Evolutionary conservation across 2,329 filamentous ascomycete genomes (phyloP).

Genomic region (Talaromyces sp.): DNA sequence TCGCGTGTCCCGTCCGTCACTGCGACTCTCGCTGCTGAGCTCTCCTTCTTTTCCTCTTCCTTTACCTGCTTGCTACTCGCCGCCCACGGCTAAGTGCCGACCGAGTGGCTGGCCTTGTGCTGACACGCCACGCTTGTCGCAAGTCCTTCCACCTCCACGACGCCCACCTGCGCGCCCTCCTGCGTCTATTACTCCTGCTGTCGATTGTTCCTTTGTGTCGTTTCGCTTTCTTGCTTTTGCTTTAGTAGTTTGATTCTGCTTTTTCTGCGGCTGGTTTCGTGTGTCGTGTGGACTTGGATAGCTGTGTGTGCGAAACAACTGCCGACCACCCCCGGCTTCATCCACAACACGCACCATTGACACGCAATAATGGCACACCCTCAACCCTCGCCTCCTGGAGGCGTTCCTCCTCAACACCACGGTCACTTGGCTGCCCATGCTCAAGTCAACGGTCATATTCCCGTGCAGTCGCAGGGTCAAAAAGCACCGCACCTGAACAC

Average conservation of each 20-base stretch:
- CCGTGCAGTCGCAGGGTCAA: slow-evolving; percentile 43
- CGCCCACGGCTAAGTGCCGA: not conserved
- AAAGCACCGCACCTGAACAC: slow-evolving; percentile 56
- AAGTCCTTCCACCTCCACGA: not conserved
- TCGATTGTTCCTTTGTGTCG: not conserved
- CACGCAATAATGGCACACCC: slow-evolving; percentile 61
- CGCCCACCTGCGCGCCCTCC: not conserved
- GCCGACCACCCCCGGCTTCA: not conserved
- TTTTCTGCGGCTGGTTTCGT: not conserved
- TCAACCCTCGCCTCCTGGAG: slow-evolving; percentile 73
- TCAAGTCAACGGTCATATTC: slow-evolving; percentile 48
- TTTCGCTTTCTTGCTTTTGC: not conserved
- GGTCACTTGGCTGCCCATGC: slow-evolving; percentile 59
- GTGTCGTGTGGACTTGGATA: not conserved
- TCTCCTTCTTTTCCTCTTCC: not conserved
- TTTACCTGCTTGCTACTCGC: not conserved
- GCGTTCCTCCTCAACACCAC: slow-evolving; percentile 63
- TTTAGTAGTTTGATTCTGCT: not conserved
- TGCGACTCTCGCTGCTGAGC: not conserved
- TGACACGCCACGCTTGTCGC: not conserved
- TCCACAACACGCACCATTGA: not conserved
- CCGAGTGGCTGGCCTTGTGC: slow-evolving; percentile 2
- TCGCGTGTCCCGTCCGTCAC: not conserved
- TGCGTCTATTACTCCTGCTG: not conserved
- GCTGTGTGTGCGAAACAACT: not conserved